Evolutionary conservation across 2,329 filamentous ascomycete species (phyloP).

Genomic region (Colletotrichum higginsianum): DNA sequence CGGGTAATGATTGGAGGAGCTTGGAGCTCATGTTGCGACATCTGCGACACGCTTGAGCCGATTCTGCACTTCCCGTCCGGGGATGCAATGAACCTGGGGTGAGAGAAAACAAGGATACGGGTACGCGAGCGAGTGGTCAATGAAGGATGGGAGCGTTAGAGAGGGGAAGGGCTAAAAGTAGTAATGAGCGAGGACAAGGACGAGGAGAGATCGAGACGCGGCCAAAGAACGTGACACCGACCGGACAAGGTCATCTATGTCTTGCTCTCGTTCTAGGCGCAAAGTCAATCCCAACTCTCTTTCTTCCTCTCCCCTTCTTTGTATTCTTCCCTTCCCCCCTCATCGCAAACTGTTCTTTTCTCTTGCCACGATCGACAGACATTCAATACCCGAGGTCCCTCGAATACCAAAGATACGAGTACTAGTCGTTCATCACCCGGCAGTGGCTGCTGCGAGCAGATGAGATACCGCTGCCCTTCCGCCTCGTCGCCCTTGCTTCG

Average conservation of each 20-base stretch:
- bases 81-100: constrained; percentile 22
- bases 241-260: constrained; percentile 15
- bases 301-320: constrained; percentile 14
- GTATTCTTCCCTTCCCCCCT: background rate
- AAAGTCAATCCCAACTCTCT: constrained; percentile 41
- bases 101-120: constrained; percentile 37
- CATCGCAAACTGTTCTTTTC: background rate
- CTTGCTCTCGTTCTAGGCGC: constrained; percentile 24
- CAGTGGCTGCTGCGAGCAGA: constrained; percentile 32
- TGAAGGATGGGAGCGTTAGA: background rate
- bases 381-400: background rate
- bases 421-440: constrained; percentile 7
- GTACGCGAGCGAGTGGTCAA: constrained; percentile 22
- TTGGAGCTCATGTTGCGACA: constrained; percentile 36
- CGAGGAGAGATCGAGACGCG: constrained; percentile 15
- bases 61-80: constrained; percentile 35
- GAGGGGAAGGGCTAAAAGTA: constrained; percentile 17
- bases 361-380: background rate
- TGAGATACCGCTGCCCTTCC: constrained; percentile 26
- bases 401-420: no score
- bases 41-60: constrained; percentile 41
- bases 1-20: constrained; percentile 38
- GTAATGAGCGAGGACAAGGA: constrained; percentile 11
- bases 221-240: constrained; percentile 31
- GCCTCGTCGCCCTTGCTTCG: constrained; percentile 31